Evolutionary conservation across 1,139 yeast genomes (phyloP), one percentile per base, ranked within the genome.

Genomic region (Geotrichum aggregatum): DNA sequence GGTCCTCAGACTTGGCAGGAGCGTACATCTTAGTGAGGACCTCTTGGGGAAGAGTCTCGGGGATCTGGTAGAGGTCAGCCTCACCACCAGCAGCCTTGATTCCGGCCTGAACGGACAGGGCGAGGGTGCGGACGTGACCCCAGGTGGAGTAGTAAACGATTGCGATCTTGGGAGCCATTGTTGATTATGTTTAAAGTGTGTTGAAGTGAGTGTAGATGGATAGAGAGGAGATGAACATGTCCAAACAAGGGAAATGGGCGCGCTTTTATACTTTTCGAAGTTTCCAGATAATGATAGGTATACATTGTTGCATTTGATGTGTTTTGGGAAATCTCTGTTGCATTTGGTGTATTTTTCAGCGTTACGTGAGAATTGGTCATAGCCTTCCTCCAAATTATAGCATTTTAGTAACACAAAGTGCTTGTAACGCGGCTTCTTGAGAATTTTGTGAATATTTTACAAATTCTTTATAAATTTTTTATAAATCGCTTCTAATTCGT

Each of bases 131-230:
- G 62, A 84, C 73, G 73, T 88, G 96, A 63, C 89, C 89, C 76
- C 85, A 87, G 66, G 83, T 71, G 52, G 96, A 80, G 79, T 88
- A 88, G 69, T 83, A 82, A 69, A 88, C 77, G 64, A 88, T 84
- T 55, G 82, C 82, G 52, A 77, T 68, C 61, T 75, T 77, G 38
- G 45, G 45, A 19, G 45, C 45, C 45, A 42, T 42, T 26, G 35
- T 42, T 35, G 11, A 21, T 11, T n/a, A 35, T 35, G 19, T 14
- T 35, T 14, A 6, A 35, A 14, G 34, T 39, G 42, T 16, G 21
- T n/a, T n/a, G 42, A 18, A 10, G 44, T 40, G 30, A 24, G 5
- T 36, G 13, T n/a, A 16, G 16, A 36, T 18, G 41, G 31, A 44
- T 19, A 44, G 28, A 33, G 18, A 18, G 28, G 34, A 21, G 7